Evolutionary conservation across 192 early-diverging fungal genomes (phyloP).

Genomic region (Borealophlyctis nickersoniae): DNA sequence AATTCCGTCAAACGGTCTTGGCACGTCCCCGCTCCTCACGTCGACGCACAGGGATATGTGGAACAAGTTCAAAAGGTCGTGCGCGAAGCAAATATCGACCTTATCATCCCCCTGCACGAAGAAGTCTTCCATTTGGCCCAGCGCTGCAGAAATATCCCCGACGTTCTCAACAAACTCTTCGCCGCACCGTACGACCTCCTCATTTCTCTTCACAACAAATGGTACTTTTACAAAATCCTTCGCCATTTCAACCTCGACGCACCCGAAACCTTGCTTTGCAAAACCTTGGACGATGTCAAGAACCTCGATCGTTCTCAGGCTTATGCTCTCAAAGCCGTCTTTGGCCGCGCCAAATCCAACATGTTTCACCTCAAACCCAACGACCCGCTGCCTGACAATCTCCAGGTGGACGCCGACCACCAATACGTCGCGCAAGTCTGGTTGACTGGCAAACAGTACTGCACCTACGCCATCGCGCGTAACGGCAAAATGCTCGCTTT

Average conservation of each 20-base stretch:
- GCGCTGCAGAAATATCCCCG: not conserved
- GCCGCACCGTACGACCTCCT: not conserved
- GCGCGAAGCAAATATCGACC: not conserved
- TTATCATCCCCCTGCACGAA: slow-evolving; percentile 5
- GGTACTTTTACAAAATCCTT: not conserved
- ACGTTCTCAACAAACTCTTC: slow-evolving; percentile 3
- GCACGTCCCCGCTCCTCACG: slow-evolving; percentile 1
- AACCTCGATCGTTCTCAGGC: not conserved
- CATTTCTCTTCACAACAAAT: not conserved
- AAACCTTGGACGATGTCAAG: not conserved
- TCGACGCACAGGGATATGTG: not conserved
- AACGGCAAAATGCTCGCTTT: not conserved
- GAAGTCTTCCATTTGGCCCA: slow-evolving; percentile 5
- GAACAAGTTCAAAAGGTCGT: not conserved
- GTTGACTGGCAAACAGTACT: not conserved
- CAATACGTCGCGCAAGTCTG: not conserved
- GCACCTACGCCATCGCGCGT: not conserved
- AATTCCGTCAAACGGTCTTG: slow-evolving; percentile 1
- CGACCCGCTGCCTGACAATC: not conserved
- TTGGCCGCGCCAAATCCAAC: slow-evolving; percentile 1
- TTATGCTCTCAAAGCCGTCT: not conserved
- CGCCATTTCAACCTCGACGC: not conserved
- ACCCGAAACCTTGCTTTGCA: not conserved
- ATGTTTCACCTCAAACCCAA: not conserved
- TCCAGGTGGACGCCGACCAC: not conserved